phyloP scores from a whole-genome alignment of 1,284 basidiomycete species.

The Cerioporus squamosus region DNA sequence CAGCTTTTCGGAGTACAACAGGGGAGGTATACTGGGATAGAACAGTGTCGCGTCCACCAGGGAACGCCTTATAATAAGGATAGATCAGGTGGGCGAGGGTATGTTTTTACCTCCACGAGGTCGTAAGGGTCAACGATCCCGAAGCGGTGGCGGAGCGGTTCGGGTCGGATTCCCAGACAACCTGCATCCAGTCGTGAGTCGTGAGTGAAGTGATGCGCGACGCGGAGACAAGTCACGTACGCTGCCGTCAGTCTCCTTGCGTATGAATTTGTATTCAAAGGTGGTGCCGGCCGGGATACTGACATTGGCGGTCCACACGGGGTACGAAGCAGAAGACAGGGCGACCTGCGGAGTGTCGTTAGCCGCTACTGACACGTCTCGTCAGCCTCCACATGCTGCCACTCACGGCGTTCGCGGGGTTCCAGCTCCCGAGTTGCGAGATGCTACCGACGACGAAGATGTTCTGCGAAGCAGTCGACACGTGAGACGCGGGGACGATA shows the following conservation, averaged over 20 bases:
- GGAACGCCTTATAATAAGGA: not conserved
- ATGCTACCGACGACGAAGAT: slow-evolving; percentile 63
- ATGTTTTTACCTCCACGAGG: slow-evolving; percentile 20
- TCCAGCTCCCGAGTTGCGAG: slow-evolving; percentile 57
- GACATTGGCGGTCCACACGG: slow-evolving; percentile 57
- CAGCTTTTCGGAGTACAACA: not conserved
- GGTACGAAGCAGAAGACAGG: slow-evolving; percentile 57
- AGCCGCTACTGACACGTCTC: not conserved
- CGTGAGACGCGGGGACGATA: not conserved
- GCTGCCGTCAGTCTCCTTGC: slow-evolving; percentile 56
- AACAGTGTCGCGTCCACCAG: not conserved
- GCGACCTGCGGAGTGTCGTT: slow-evolving; percentile 45
- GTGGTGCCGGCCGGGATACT: slow-evolving; percentile 49
- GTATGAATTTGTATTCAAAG: slow-evolving; percentile 67
- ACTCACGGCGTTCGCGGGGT: slow-evolving; percentile 48
- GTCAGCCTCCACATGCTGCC: not conserved
- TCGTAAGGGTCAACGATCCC: slow-evolving; percentile 42
- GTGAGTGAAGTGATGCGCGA: not conserved
- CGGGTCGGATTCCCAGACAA: slow-evolving; percentile 61
- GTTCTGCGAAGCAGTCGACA: slow-evolving; percentile 42
- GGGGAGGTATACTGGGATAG: not conserved
- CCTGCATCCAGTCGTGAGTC: slow-evolving; percentile 26
- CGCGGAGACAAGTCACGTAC: slow-evolving; percentile 40
- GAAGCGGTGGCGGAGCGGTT: slow-evolving; percentile 53
- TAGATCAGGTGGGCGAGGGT: not conserved